Evolutionary conservation across 108 stramenopile species (phyloP), one percentile per base, ranked within the genome.

Genomic region (Poteriospumella lacustris): DNA sequence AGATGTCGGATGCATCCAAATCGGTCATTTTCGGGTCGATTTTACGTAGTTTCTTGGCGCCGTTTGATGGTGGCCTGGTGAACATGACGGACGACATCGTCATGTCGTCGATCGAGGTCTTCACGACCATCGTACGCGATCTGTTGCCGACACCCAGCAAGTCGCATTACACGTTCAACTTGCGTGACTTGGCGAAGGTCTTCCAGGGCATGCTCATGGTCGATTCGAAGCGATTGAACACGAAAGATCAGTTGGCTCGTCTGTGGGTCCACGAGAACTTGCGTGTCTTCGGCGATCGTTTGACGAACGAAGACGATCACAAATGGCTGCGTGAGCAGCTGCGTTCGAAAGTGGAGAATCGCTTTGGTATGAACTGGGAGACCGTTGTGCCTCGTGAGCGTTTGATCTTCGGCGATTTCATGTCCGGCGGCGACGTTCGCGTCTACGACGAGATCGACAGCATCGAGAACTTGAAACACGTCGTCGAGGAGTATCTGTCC

Each of bases 131-230:
- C 72, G 70, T 72, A 0, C 0, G 19, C n/a, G 80, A 84, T 42
- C 86, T 89, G 33, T 68, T 88, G 31, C 89, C 89, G 0, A 88
- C 89, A 9, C 89, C 86, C 0, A 44, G 38, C 80, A 89, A 83
- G 81, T 81, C 81, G n/a, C 89, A 90, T 83, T 90, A 90, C 86
- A 90, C 87, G 28, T 90, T 89, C 84, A 90, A 90, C 82, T 75
- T 90, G 2, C 78, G 89, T 9, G 89, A 90, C 38, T 47, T 90
- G 9, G 89, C 88, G 42, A 90, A 90, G 82, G 88, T 90, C 0
- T 88, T 88, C 75, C 86, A 85, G 80, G 89, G 89, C 1, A 42
- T 87, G 52, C 78, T 90, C 3, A 90, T 90, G 89, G 76, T 75
- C n/a, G 52, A 80, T 44, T 26, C 79, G 29, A 85, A 84, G 81